phyloP scores from a whole-genome alignment of 2,329 filamentous ascomycete genomes.

The Emergomyces africanus region DNA sequence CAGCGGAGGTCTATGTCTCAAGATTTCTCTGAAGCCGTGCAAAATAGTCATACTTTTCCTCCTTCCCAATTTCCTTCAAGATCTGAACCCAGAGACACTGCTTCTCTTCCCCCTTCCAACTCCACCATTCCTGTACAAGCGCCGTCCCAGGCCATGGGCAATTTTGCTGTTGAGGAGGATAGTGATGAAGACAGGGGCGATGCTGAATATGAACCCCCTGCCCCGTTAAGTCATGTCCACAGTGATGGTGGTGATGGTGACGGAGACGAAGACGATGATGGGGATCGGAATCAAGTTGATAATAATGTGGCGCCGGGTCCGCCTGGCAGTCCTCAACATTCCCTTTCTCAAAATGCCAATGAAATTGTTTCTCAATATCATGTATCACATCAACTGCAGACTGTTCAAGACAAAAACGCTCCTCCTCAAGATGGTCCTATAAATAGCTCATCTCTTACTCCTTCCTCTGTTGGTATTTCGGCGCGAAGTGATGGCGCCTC shows the following conservation, averaged over 20 bases:
- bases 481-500: slow-evolving; percentile 29
- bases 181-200: slow-evolving; percentile 40
- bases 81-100: slow-evolving; percentile 22
- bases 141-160: slow-evolving; percentile 44
- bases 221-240: slow-evolving; percentile 35
- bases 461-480: slow-evolving; percentile 34
- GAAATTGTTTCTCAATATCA: slow-evolving; percentile 43
- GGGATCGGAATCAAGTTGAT: slow-evolving; percentile 35
- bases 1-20: slow-evolving; percentile 14
- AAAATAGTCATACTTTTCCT: slow-evolving; percentile 17
- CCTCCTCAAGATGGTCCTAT: slow-evolving; percentile 37
- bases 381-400: slow-evolving; percentile 50
- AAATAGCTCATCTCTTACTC: slow-evolving; percentile 38
- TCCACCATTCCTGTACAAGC: slow-evolving; percentile 22
- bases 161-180: slow-evolving; percentile 52
- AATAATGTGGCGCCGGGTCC: slow-evolving; percentile 34
- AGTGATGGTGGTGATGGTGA: slow-evolving; percentile 44
- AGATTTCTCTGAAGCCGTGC: slow-evolving; percentile 19
- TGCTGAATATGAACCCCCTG: slow-evolving; percentile 42
- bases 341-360: slow-evolving; percentile 44
- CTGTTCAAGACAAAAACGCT: slow-evolving; percentile 37
- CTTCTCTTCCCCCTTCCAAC: slow-evolving; percentile 15
- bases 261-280: slow-evolving; percentile 35
- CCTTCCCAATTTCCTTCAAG: slow-evolving; percentile 21
- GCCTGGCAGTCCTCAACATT: slow-evolving; percentile 39